These are phyloP conservation scores for Colletotrichum somersetense DNA, from an alignment of 2,329 filamentous ascomycete species.

Conservation along the genomic window DNA sequence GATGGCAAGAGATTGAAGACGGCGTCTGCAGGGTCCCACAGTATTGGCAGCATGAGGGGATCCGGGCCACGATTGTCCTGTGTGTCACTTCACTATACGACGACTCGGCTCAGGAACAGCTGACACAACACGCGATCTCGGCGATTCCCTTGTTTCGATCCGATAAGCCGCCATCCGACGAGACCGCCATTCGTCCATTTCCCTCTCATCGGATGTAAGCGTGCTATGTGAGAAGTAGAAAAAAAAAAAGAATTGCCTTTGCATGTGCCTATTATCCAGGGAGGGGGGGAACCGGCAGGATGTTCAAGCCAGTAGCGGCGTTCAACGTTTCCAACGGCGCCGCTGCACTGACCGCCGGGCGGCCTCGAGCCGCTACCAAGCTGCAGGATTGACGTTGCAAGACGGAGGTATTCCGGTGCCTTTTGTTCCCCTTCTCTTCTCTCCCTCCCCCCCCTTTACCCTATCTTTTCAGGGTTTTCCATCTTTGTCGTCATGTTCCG, in stretches of 20 bases:
- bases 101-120: constrained; percentile 23
- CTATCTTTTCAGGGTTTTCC: too few relatives aligned
- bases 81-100: neutral
- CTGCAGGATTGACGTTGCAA: neutral
- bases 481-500: neutral
- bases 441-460: too few relatives aligned
- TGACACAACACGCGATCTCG: constrained; percentile 31
- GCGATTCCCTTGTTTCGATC: neutral
- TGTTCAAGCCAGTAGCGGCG: neutral
- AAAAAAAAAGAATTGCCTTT: neutral
- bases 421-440: too few relatives aligned
- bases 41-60: neutral
- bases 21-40: constrained; percentile 1
- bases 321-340: neutral
- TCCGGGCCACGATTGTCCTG: constrained; percentile 9
- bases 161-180: neutral
- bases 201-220: too few relatives aligned
- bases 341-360: constrained; percentile 28
- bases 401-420: constrained; percentile 8
- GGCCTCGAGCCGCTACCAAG: constrained; percentile 5
- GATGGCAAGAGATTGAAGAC: neutral
- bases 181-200: neutral
- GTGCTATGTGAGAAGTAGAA: too few relatives aligned
- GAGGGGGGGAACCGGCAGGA: neutral
- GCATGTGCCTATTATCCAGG: neutral